Evolutionary conservation across 768 basidiomycete genomes (phyloP).

Genomic region (Collybia sordida): DNA sequence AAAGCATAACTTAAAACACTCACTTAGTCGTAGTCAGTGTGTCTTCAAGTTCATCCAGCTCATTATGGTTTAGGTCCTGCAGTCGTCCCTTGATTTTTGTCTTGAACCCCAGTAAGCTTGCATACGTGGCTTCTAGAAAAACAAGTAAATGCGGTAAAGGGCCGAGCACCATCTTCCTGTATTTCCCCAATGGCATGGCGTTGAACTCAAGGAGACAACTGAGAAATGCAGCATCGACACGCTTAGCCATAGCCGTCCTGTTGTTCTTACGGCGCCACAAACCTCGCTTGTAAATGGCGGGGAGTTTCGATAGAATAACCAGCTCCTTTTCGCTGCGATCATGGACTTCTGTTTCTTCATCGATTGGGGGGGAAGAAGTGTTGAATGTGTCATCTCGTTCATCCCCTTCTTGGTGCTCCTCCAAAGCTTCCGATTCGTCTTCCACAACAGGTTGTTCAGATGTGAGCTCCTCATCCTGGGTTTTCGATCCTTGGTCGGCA

Average conservation of each 20-base stretch:
- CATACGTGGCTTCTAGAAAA: slow-evolving; percentile 35
- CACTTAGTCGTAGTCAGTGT: slow-evolving; percentile 32
- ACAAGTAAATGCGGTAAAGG: slow-evolving; percentile 40
- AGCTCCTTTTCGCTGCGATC: slow-evolving; percentile 21
- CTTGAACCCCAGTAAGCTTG: slow-evolving; percentile 26
- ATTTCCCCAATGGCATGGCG: slow-evolving; percentile 19
- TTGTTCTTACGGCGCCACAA: slow-evolving; percentile 10
- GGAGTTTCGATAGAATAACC: slow-evolving; percentile 22
- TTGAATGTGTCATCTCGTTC: slow-evolving; percentile 1
- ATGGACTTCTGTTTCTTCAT: slow-evolving; percentile 3
- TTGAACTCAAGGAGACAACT: slow-evolving; percentile 25
- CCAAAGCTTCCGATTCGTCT: not conserved
- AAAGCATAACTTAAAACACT: too few relatives aligned
- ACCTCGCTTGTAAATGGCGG: slow-evolving; percentile 9
- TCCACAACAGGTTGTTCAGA: not conserved
- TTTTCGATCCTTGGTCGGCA: not conserved
- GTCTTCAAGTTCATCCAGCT: slow-evolving; percentile 30
- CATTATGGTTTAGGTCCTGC: slow-evolving; percentile 25
- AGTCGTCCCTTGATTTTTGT: slow-evolving; percentile 26
- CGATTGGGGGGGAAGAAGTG: not conserved
- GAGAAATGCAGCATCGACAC: slow-evolving; percentile 21
- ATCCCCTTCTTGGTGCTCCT: slow-evolving; percentile 1
- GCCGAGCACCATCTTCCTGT: slow-evolving; percentile 35
- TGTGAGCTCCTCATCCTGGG: not conserved
- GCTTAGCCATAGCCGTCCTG: slow-evolving; percentile 13